Base-by-base conservation (phyloP, 2,329 filamentous ascomycete species). In the Clonostachys sp. region DNA sequence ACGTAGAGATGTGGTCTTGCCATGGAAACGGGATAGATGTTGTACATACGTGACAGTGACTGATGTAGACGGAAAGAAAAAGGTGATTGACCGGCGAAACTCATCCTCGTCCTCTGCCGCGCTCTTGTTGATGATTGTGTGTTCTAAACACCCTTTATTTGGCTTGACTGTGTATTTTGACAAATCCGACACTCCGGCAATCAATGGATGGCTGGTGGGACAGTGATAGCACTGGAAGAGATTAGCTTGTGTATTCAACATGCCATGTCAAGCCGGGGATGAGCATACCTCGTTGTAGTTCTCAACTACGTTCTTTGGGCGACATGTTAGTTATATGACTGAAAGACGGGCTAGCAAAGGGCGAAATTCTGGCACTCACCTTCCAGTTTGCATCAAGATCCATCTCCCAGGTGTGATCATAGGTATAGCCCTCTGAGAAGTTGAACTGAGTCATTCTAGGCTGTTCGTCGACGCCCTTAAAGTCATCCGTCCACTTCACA, bases 11-110 rank as follows among this genome's bases (percentile, higher is more conserved):
- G 73, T 13, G 82, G 83, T 49, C 80, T 71, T 57, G 83, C 79
- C 46, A 83, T 75, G 67, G 82, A 81, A 63, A 84, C 77, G 61
- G 83, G 83, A 62, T 83, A 69, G 16, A 76, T 72, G 12, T 74
- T 74, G 14, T 10, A 63, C 72, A 69, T 63, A 75, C 73, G 71
- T 69, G 42, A 75, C 63, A 52, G 72, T 75, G 55, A 72, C 71
- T 5, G 73, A 76, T 17, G 71, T 69, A 50, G 75, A 77, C 16
- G 74, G 74, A 51, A 72, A 76, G 56, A 68, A 77, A 58, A 73
- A 77, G 20, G 71, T 76, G 50, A 61, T 64, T 35, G 70, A 64
- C 12, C 75, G 67, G 4, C 56, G 65, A 55, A 78, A 65, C 12
- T 74, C 74, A 13, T 64, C 62, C 3, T 63, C 67, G 34, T 72